Percentiles rank a stretch among this genome's conserved stretches.
These are phyloP conservation scores for Podaxis rugospora DNA, from an alignment of 768 basidiomycete genomes.

Conservation along the genomic window DNA sequence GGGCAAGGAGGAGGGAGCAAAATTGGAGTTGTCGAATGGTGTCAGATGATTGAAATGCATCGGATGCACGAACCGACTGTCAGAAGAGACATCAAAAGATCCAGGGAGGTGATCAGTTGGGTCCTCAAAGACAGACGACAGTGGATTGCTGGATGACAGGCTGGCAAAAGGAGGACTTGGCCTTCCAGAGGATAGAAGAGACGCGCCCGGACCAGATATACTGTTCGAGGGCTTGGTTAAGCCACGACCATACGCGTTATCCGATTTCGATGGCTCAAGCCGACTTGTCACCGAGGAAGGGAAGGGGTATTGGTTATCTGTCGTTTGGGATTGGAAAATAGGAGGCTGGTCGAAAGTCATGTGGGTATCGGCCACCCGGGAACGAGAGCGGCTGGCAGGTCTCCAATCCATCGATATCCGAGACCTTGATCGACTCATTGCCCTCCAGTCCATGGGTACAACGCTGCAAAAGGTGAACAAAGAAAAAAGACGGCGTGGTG, in stretches of 20 bases:
- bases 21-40: slow-evolving; percentile 40
- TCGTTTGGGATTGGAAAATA: slow-evolving; percentile 23
- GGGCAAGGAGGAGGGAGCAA: slow-evolving; percentile 72
- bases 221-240: slow-evolving; percentile 19
- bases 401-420: slow-evolving; percentile 92
- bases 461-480: slow-evolving; percentile 30
- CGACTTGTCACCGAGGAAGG: slow-evolving; percentile 24
- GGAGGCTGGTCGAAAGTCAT: slow-evolving; percentile 45
- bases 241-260: slow-evolving; percentile 8
- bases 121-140: slow-evolving; percentile 30
- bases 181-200: slow-evolving; percentile 40
- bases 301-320: slow-evolving; percentile 45
- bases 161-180: slow-evolving; percentile 41
- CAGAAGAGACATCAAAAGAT: slow-evolving; percentile 8
- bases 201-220: slow-evolving; percentile 39
- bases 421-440: slow-evolving; percentile 86
- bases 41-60: slow-evolving; percentile 25
- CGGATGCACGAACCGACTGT: slow-evolving; percentile 23
- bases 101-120: slow-evolving; percentile 17
- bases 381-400: slow-evolving; percentile 71
- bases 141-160: slow-evolving; percentile 31
- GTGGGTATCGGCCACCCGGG: slow-evolving; percentile 60
- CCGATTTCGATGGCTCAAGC: slow-evolving; percentile 7
- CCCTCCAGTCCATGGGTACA: slow-evolving; percentile 89
- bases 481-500: neutral